A percentile compares a stretch with the other conserved stretches of the same genome.
These are phyloP conservation scores for Nannochloropsis salina DNA, from an alignment of 108 stramenopile species.

Conservation along the genomic window DNA sequence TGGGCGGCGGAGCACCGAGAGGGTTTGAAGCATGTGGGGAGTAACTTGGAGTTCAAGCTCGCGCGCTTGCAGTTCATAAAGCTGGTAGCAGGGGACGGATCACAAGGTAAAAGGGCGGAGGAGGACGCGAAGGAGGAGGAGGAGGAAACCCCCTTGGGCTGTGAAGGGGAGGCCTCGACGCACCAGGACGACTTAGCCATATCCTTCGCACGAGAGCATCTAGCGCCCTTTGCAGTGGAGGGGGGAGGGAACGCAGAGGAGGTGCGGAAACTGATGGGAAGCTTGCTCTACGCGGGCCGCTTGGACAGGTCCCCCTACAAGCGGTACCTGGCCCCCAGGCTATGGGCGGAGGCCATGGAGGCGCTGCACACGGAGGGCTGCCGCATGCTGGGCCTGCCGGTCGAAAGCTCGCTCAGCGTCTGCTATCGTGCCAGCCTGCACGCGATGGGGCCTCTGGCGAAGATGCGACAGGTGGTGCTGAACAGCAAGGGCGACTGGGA, in stretches of 20 bases:
- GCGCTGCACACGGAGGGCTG: slow-evolving; percentile 15
- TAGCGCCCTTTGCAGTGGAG: neutral
- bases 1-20: neutral
- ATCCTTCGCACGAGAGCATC: neutral
- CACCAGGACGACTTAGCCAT: neutral
- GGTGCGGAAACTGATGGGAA: slow-evolving; percentile 16
- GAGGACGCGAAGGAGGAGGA: slow-evolving; percentile 13
- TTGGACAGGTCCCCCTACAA: neutral
- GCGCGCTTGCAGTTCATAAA: neutral
- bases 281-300: slow-evolving; percentile 14
- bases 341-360: slow-evolving; percentile 3
- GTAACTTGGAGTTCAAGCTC: neutral
- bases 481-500: neutral
- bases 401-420: neutral
- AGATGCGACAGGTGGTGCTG: neutral
- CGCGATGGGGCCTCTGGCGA: neutral
- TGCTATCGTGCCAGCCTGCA: slow-evolving; percentile 19
- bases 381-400: slow-evolving; percentile 11
- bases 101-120: neutral
- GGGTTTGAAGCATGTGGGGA: neutral
- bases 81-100: neutral
- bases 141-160: neutral
- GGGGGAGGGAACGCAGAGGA: neutral
- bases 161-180: neutral
- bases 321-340: neutral